Conservation (phyloP, 805 yeast genomes). For the Candida rishiriensis region DNA sequence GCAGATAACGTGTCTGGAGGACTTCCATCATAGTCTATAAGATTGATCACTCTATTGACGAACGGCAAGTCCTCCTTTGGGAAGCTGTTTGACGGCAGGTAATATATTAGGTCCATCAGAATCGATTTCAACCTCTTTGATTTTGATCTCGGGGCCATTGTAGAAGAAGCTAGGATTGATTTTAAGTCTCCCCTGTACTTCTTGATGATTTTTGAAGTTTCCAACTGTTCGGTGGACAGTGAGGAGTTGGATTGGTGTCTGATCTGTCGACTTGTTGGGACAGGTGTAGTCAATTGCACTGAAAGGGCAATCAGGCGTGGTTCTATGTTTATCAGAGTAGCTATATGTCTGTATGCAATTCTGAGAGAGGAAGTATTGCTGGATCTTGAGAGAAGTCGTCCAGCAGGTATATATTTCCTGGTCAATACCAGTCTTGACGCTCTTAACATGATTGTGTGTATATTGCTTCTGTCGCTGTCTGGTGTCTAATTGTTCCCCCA, state of each 20-base stretch:
- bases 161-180: constrained; percentile 18
- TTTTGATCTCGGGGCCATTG: constrained; percentile 25
- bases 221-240: constrained; percentile 13
- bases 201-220: constrained; percentile 10
- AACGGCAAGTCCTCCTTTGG: constrained; percentile 23
- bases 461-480: no score
- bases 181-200: constrained; percentile 18
- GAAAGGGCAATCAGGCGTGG: no score
- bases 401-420: no score
- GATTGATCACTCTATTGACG: constrained; percentile 26
- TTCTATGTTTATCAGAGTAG: no score
- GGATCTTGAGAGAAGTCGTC: no score
- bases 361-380: no score
- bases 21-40: constrained; percentile 22
- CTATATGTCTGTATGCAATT: no score
- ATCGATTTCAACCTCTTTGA: constrained; percentile 19
- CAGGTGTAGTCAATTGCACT: no score
- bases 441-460: no score
- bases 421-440: no score
- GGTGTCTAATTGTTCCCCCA: no score
- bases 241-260: constrained; percentile 1
- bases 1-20: constrained; percentile 22
- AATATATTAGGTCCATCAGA: constrained; percentile 16
- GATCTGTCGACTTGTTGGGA: no score
- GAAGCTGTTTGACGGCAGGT: constrained; percentile 21